phyloP scores from a whole-genome alignment of 2,329 filamentous ascomycete genomes.

The Bretziella fagacearum region DNA sequence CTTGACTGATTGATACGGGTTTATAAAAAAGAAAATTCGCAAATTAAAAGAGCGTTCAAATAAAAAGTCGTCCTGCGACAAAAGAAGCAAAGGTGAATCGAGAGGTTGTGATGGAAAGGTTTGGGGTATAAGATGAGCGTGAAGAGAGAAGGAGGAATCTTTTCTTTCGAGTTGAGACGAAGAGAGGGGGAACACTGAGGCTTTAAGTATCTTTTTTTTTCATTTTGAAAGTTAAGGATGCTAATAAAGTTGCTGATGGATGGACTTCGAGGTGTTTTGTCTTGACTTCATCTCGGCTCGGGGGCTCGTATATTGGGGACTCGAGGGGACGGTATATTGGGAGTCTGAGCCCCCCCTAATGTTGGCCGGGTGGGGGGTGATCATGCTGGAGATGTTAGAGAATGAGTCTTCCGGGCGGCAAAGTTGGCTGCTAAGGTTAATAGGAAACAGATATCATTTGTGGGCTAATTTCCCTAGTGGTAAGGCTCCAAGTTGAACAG shows the following conservation, averaged over 20 bases:
- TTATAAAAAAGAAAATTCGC: neutral
- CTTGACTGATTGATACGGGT: slow-evolving; percentile 21
- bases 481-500: too few species aligned
- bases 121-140: neutral
- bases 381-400: too few species aligned
- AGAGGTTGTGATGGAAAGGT: slow-evolving; percentile 6
- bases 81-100: slow-evolving; percentile 15
- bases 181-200: neutral
- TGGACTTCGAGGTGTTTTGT: neutral
- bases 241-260: neutral
- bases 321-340: neutral
- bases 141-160: slow-evolving; percentile 15
- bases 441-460: too few species aligned
- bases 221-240: too few species aligned
- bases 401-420: too few species aligned
- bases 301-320: neutral
- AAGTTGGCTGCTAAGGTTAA: too few species aligned
- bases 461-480: too few species aligned
- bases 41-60: slow-evolving; percentile 10
- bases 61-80: slow-evolving; percentile 13
- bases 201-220: slow-evolving; percentile 3
- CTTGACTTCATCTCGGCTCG: neutral
- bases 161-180: neutral
- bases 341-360: too few species aligned
- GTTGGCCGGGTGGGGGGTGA: neutral